Evolutionary conservation across 768 basidiomycete genomes (phyloP), one percentile per base, ranked within the genome.

Genomic region (Leccinum disarticulatum): DNA sequence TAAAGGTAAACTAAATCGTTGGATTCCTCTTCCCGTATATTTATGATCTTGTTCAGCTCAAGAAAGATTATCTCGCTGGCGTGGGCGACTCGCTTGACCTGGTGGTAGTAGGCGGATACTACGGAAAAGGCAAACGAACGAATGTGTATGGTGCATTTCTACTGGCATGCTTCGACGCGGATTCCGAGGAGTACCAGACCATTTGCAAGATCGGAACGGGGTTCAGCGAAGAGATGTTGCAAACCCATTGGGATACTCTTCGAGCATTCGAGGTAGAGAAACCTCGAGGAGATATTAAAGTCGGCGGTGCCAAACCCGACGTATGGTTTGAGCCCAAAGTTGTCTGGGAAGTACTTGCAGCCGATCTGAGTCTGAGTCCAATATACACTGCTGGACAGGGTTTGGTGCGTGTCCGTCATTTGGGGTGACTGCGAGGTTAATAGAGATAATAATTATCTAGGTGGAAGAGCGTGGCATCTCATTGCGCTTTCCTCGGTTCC

Each of bases 131-230:
- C 58, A 99, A 99, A 74, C 88, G 97, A 55, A 97, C 96, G 30
- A 90, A 92, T 72, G 92, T 97, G 30, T 99, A 98, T 70, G 97
- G 97, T 54, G 97, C 97, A 13, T 98, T 97, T 84, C 83, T 98
- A 25, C 84, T 99, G 38, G 97, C 97, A 8, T 98, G 96, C 76
- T 98, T 94, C 72, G 97, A 99, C 73, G 80, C 87, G 58, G 97
- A 98, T 65, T 82, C 90, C 19, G 96, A 98, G 73, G 91, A 92
- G 70, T 98, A 84, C 72, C 97, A 99, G 70, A 95, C 95, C 4
- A 94, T 98, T 55, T 98, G 97, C 83, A 99, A 99, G 74, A 97
- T 99, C 65, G 97, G 97, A 9, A 99, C 97, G 0, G 97, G 97
- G 2, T 98, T 99, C 77, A 91, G 90, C 58, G 97, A 99, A 67